phyloP scores from a whole-genome alignment of 192 early-diverging fungal genomes.

The Tieghemiomyces parasiticus region DNA sequence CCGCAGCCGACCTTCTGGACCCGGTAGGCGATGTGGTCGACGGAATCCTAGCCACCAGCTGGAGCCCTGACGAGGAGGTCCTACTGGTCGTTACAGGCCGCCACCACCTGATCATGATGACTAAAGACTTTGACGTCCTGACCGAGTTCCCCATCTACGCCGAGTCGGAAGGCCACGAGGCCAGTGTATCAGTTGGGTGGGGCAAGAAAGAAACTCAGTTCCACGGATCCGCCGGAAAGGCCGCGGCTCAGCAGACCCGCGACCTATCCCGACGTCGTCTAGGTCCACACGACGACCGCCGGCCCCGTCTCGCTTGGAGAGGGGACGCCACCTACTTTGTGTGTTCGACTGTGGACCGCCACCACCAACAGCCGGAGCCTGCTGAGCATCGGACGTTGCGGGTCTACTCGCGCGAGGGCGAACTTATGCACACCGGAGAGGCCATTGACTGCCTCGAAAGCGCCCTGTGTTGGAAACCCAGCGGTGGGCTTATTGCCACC shows the following conservation, averaged over 20 bases:
- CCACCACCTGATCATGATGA: conserved; percentile 49
- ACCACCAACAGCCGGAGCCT: too few relatives aligned
- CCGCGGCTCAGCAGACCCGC: conserved; percentile 39
- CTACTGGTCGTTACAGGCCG: conserved; percentile 64
- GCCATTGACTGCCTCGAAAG: conserved; percentile 62
- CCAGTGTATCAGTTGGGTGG: conserved; percentile 80
- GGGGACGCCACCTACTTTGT: conserved; percentile 78
- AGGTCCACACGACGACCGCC: conserved; percentile 51
- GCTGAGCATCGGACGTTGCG: conserved; percentile 29
- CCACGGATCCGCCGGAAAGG: conserved; percentile 78
- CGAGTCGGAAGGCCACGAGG: conserved; percentile 52
- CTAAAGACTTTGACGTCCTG: conserved; percentile 82
- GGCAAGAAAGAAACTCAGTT: conserved; percentile 95
- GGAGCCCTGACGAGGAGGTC: conserved; percentile 85
- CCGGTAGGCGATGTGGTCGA: conserved; percentile 61
- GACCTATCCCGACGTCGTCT: conserved; percentile 22
- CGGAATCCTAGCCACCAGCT: conserved; percentile 52
- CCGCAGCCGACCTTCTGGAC: conserved; percentile 27
- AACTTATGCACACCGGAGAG: conserved; percentile 70
- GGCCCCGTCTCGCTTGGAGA: conserved; percentile 71
- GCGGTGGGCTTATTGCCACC: conserved; percentile 68
- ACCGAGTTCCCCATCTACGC: conserved; percentile 62
- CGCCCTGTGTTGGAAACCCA: conserved; percentile 66
- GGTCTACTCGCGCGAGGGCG: conserved; percentile 75
- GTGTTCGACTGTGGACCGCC: conserved; percentile 56